Evolutionary conservation across 108 stramenopile species (phyloP).

Genomic region (Craspedostauros australis): DNA sequence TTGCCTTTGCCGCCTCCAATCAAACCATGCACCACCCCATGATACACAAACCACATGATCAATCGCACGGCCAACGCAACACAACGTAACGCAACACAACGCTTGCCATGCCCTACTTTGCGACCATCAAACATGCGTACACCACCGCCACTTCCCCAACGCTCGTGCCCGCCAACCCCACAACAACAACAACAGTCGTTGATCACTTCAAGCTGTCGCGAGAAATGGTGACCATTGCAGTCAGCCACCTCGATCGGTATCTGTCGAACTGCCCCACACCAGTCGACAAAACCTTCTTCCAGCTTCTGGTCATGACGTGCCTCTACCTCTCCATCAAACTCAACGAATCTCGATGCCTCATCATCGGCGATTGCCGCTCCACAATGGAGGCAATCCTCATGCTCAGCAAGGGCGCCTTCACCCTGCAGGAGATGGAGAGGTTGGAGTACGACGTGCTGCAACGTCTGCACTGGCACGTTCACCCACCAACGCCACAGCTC

Average conservation of each 20-base stretch:
- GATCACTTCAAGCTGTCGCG: conserved; percentile 62
- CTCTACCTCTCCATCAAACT: conserved; percentile 72
- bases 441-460: conserved; percentile 40
- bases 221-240: conserved; percentile 52
- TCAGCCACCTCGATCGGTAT: conserved; percentile 68
- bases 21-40: too few relatives aligned
- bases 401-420: conserved; percentile 32
- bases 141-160: too few relatives aligned
- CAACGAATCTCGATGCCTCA: conserved; percentile 34
- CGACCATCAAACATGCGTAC: too few relatives aligned
- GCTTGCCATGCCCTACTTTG: too few relatives aligned
- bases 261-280: conserved; percentile 34
- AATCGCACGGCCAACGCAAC: too few relatives aligned
- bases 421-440: conserved; percentile 27
- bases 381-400: conserved; percentile 40
- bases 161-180: too few relatives aligned
- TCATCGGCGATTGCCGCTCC: neutral
- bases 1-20: too few relatives aligned
- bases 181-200: too few relatives aligned
- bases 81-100: too few relatives aligned
- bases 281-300: conserved; percentile 43
- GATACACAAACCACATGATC: too few relatives aligned
- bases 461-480: conserved; percentile 41
- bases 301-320: conserved; percentile 62
- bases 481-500: conserved; percentile 44